These are phyloP conservation scores for Eremomyces bilateralis DNA, from an alignment of 495 filamentous ascomycete genomes.

Conservation along the genomic window DNA sequence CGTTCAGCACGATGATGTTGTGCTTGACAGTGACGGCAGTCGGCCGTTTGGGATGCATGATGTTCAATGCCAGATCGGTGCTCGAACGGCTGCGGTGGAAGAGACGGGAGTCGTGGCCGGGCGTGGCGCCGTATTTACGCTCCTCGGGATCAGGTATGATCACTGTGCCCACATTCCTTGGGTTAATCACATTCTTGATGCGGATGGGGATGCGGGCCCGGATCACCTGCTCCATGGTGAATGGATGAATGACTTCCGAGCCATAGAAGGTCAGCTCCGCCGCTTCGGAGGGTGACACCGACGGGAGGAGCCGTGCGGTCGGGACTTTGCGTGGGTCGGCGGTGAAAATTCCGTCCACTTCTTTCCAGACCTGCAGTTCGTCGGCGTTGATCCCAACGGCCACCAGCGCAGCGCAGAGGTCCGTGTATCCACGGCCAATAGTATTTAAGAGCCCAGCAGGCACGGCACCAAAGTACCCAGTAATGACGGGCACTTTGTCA, in stretches of 20 bases:
- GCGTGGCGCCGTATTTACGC: conserved; percentile 25
- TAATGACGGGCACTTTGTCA: conserved; percentile 23
- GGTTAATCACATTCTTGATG: conserved; percentile 97
- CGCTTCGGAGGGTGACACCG: conserved; percentile 30
- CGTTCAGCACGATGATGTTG: conserved; percentile 78
- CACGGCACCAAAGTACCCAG: conserved; percentile 28
- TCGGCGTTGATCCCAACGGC: conserved; percentile 25
- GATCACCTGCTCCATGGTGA: conserved; percentile 98
- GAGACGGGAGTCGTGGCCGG: conserved; percentile 21
- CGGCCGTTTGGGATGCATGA: conserved; percentile 25
- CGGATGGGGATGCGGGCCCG: conserved; percentile 78
- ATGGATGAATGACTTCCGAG: conserved; percentile 72
- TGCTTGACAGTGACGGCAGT: conserved; percentile 94
- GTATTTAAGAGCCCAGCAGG: conserved; percentile 25
- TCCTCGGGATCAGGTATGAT: conserved; percentile 36
- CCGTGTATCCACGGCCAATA: conserved; percentile 30
- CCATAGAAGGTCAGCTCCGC: conserved; percentile 33
- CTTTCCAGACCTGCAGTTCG: conserved; percentile 34
- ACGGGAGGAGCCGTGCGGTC: conserved; percentile 25
- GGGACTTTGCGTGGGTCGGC: conserved; percentile 32
- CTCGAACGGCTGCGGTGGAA: conserved; percentile 18
- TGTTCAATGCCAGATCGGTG: conserved; percentile 6
- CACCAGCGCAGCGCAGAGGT: conserved; percentile 29
- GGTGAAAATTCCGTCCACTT: conserved; percentile 36
- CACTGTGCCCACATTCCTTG: conserved; percentile 64